Evolutionary conservation across 2,329 filamentous ascomycete genomes (phyloP), one percentile per base, ranked within the genome.

Genomic region (Colletotrichum graminicola): DNA sequence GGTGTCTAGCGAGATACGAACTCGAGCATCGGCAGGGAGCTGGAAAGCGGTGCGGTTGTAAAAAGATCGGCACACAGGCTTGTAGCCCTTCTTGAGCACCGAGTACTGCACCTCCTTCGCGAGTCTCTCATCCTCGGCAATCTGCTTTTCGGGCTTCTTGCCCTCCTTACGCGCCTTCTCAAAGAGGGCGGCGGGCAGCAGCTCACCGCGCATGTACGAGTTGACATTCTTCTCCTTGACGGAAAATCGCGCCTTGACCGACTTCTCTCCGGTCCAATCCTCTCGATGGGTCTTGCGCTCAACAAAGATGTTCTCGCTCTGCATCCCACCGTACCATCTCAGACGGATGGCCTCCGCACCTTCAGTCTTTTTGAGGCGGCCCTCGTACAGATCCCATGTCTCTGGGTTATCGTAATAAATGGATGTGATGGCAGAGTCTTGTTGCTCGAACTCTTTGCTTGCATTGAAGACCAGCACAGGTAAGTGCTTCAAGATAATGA

Each of bases 231-330:
- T 99, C 84, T 99, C 96, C 85, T 99, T 98, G 74, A 96, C 87
- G 11, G 93, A 88, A 79, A 99, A 99, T 54, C 96, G 93, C 54
- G 96, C 95, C 85, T 99, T 99, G 83, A 99, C 96, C 1, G 95
- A 98, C 84, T 98, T 97, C 81, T 99, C 96, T 70, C 96, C 96
- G 0, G 96, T 99, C 96, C 96, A 99, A 81, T 99, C 96, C 82
- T 99, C 96, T 49, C 96, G 92, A 84, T 99, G 96, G 0, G 96
- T 99, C 84, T 99, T 99, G 73, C 96, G 90, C 85, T 99, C 96
- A 32, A 99, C 92, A 78, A 98, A 99, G 68, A 98, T 97, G 66
- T 94, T 96, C 79, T 98, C 95, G 64, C 87, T 94, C 77, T 96
- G 91, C 95, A 99, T 98, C 52, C 94, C 94, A 72, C 96, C 96